Evolutionary conservation across 2,329 filamentous ascomycete species (phyloP).

Genomic region (Aspergillus persii): DNA sequence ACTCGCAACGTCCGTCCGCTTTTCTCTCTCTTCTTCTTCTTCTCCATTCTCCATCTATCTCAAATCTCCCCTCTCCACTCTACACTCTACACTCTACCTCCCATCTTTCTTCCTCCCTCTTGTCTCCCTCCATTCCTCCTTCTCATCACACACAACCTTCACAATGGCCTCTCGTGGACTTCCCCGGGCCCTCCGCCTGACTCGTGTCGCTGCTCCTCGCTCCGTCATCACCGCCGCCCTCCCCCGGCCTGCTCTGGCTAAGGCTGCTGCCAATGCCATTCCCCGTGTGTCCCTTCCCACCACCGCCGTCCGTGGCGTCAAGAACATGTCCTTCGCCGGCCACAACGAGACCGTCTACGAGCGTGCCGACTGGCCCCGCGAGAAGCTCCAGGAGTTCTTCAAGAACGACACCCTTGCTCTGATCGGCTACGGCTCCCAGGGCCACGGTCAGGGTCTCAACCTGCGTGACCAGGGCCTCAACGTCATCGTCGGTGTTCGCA

Average conservation of each 20-base stretch:
- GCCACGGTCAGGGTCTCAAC: conserved; percentile 98
- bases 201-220: conserved; percentile 55
- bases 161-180: conserved; percentile 50
- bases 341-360: conserved; percentile 94
- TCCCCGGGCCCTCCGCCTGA: conserved; percentile 59
- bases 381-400: conserved; percentile 99
- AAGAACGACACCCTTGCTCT: conserved; percentile 99
- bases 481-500: conserved; percentile 97
- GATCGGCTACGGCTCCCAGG: conserved; percentile 97
- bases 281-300: conserved; percentile 47
- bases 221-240: conserved; percentile 59
- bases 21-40: conserved; percentile 12
- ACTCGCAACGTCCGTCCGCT: conserved; percentile 5
- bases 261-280: conserved; percentile 36
- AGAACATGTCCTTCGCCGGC: conserved; percentile 99
- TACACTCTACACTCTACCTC: neutral
- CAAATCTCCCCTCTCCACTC: conserved; percentile 3
- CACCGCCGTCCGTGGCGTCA: conserved; percentile 68
- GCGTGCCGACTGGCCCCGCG: conserved; percentile 96
- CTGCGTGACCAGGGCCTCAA: conserved; percentile 99
- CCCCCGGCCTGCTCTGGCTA: conserved; percentile 48
- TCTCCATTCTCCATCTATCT: neutral
- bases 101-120: conserved; percentile 4
- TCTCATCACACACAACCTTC: conserved; percentile 16
- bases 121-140: conserved; percentile 10